phyloP scores from a whole-genome alignment of 2,329 filamentous ascomycete species.

The Fusarium verrucosum region DNA sequence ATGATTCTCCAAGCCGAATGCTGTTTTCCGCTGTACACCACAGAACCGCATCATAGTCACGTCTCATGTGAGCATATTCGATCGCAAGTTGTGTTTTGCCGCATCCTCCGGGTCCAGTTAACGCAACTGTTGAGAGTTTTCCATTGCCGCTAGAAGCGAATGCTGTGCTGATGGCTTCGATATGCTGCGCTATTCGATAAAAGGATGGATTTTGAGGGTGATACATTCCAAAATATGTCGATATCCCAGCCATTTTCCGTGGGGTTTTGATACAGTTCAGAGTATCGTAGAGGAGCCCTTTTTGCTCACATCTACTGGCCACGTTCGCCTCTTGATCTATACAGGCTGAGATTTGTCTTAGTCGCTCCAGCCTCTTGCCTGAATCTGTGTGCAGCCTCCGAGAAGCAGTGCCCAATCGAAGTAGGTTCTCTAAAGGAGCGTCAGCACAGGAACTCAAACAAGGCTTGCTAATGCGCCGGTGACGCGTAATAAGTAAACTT shows the following conservation, averaged over 20 bases:
- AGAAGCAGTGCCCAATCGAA: neutral
- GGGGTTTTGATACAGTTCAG: neutral
- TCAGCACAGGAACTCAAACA: neutral
- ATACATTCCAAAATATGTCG: neutral
- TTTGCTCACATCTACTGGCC: neutral
- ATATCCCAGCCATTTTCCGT: neutral
- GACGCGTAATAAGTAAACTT: neutral
- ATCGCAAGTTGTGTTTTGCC: neutral
- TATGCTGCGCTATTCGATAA: neutral
- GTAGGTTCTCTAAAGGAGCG: neutral
- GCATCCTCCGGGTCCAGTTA: neutral
- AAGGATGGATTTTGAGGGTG: neutral
- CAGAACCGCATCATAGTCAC: neutral
- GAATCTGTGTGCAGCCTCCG: neutral
- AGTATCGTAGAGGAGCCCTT: neutral
- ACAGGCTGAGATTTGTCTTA: neutral
- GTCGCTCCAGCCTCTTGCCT: neutral
- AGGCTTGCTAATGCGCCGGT: neutral
- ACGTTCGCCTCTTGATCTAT: neutral
- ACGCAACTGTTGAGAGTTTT: neutral
- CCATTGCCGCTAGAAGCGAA: neutral
- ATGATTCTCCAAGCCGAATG: neutral
- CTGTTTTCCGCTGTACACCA: neutral
- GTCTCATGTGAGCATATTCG: neutral
- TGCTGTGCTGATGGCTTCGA: neutral